Conservation (phyloP, 1,139 yeast species). For the Nakaseomyces nivariensis region DNA sequence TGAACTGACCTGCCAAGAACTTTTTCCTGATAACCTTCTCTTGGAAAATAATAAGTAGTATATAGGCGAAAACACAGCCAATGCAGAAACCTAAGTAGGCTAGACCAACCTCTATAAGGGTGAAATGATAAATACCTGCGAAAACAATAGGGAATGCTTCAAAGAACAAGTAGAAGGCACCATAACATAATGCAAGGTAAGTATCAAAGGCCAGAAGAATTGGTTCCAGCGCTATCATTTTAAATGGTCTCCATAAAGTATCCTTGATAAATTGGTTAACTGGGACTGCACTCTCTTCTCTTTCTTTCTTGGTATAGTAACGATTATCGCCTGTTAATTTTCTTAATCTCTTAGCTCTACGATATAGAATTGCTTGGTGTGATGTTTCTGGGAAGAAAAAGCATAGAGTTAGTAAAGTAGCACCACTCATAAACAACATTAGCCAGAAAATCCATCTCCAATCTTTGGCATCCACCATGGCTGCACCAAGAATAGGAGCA, state of each 20-base stretch:
- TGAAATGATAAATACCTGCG: conserved; percentile 36
- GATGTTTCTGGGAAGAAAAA: conserved; percentile 45
- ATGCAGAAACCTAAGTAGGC: conserved; percentile 20
- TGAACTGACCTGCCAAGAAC: conserved; percentile 10
- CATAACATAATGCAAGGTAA: conserved; percentile 46
- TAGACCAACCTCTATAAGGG: conserved; percentile 21
- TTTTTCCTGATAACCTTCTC: conserved; percentile 9
- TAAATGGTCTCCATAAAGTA: conserved; percentile 42
- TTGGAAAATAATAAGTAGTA: conserved; percentile 10
- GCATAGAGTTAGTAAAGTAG: conserved; percentile 30
- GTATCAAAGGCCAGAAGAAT: conserved; percentile 15
- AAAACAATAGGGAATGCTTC: conserved; percentile 55
- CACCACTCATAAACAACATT: conserved; percentile 33
- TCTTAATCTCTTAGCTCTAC: conserved; percentile 41
- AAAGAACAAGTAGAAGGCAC: conserved; percentile 47
- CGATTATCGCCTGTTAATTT: conserved; percentile 37
- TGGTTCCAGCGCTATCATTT: conserved; percentile 30
- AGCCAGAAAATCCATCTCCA: conserved; percentile 45
- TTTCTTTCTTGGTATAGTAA: conserved; percentile 33
- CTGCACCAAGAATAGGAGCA: conserved; percentile 54
- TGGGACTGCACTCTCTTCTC: conserved; percentile 43
- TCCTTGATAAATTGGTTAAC: conserved; percentile 38
- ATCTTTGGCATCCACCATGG: conserved; percentile 35
- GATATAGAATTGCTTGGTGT: conserved; percentile 36
- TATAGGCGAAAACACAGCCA: conserved; percentile 15